Conservation (phyloP, 2,329 filamentous ascomycete species). For the Calonectria montana region DNA sequence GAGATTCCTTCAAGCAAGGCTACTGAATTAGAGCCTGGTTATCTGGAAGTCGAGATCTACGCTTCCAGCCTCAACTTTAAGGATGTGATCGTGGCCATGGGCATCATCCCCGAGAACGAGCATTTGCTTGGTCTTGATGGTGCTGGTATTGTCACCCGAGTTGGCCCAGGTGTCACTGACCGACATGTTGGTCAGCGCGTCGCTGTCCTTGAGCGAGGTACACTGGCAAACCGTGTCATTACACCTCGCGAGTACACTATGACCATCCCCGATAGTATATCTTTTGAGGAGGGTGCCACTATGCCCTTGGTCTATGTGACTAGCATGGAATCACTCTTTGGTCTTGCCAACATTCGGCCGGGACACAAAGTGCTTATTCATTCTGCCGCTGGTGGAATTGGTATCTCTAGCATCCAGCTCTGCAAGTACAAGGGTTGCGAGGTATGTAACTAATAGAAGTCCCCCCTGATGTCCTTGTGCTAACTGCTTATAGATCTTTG, state of each 20-base stretch:
- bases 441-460: not conserved
- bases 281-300: constrained; percentile 49
- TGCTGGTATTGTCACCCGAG: constrained; percentile 43
- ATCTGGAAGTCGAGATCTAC: constrained; percentile 35
- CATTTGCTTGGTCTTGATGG: constrained; percentile 38
- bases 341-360: constrained; percentile 14
- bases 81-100: constrained; percentile 40
- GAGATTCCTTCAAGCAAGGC: constrained; percentile 9
- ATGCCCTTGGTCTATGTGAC: constrained; percentile 49
- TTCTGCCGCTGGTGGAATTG: constrained; percentile 45
- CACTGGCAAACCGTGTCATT: constrained; percentile 24
- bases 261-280: constrained; percentile 48
- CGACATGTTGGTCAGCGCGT: constrained; percentile 36
- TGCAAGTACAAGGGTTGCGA: constrained; percentile 23
- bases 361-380: constrained; percentile 48
- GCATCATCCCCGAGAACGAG: constrained; percentile 32
- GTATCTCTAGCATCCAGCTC: constrained; percentile 44
- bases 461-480: not conserved
- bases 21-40: constrained; percentile 2
- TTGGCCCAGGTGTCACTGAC: constrained; percentile 36
- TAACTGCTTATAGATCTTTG: not conserved
- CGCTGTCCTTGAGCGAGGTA: constrained; percentile 38
- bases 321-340: constrained; percentile 39
- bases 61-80: constrained; percentile 42
- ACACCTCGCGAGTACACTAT: constrained; percentile 8